phyloP scores from a whole-genome alignment of 23 red algal genomes.

The Cyanidioschyzon merolae region DNA sequence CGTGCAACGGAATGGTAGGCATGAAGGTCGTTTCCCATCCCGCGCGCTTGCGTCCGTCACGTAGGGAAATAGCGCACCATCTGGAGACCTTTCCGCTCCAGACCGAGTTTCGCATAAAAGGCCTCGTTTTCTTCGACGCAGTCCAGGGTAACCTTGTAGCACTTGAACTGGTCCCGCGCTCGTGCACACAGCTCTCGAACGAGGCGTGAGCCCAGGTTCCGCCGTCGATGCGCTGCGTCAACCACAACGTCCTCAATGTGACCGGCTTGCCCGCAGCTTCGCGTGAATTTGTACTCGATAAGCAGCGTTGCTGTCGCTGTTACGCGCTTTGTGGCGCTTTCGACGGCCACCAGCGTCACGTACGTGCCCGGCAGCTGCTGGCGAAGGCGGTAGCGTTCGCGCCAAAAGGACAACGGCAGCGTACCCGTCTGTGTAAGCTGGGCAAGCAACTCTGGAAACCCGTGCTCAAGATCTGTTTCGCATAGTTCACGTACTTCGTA shows the following conservation, averaged over 20 bases:
- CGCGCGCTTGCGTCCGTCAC: too few species aligned
- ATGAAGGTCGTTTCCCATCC: too few species aligned
- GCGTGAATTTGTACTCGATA: neutral
- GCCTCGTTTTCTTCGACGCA: neutral
- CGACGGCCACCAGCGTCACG: slow-evolving; percentile 11
- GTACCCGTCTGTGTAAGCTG: neutral
- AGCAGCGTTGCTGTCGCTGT: slow-evolving; percentile 1
- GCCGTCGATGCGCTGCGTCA: neutral
- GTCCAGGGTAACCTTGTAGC: slow-evolving; percentile 12
- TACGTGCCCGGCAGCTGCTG: neutral
- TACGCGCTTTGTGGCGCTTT: neutral
- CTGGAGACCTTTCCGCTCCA: neutral
- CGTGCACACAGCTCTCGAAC: neutral
- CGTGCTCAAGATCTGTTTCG: neutral
- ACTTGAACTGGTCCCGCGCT: neutral
- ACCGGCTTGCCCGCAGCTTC: neutral
- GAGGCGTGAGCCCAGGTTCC: neutral
- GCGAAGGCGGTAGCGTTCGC: neutral
- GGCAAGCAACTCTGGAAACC: neutral
- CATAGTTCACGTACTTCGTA: neutral
- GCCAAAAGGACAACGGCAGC: neutral
- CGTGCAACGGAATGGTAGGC: too few species aligned
- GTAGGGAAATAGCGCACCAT: slow-evolving; percentile 13
- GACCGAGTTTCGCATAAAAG: neutral
- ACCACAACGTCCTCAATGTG: slow-evolving; percentile 19